Evolutionary conservation across 257 asterid species (phyloP).

Genomic region (Leonotis leonurus): DNA sequence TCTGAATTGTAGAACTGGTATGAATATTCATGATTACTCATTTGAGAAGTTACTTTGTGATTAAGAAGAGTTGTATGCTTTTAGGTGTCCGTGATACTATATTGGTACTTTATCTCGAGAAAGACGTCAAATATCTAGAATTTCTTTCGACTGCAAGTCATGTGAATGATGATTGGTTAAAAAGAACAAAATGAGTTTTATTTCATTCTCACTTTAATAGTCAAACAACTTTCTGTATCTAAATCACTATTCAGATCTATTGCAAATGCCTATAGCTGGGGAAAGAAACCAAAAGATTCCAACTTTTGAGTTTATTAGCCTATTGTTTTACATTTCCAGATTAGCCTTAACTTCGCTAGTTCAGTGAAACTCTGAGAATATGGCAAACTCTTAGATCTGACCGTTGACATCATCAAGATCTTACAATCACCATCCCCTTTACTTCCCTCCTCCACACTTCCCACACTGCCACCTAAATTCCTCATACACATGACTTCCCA

Average conservation of each 20-base stretch:
- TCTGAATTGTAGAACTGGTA: not conserved
- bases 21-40: not conserved
- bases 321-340: not conserved
- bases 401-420: not conserved
- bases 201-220: not conserved
- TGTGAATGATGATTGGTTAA: slow-evolving; percentile 3
- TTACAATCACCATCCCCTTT: not conserved
- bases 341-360: not conserved
- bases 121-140: too few species aligned
- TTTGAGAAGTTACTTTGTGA: not conserved
- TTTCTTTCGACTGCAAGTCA: slow-evolving; percentile 4
- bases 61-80: not conserved
- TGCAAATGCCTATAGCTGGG: not conserved
- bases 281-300: not conserved
- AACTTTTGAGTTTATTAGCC: not conserved
- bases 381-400: not conserved
- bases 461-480: not conserved
- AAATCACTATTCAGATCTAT: slow-evolving; percentile 2
- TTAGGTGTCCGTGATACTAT: not conserved
- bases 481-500: not conserved
- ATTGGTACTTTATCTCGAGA: not conserved
- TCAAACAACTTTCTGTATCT: not conserved
- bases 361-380: not conserved
- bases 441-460: not conserved
- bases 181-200: not conserved